Evolutionary conservation across 2,329 filamentous ascomycete genomes (phyloP).

Genomic region (Fusarium sp.): DNA sequence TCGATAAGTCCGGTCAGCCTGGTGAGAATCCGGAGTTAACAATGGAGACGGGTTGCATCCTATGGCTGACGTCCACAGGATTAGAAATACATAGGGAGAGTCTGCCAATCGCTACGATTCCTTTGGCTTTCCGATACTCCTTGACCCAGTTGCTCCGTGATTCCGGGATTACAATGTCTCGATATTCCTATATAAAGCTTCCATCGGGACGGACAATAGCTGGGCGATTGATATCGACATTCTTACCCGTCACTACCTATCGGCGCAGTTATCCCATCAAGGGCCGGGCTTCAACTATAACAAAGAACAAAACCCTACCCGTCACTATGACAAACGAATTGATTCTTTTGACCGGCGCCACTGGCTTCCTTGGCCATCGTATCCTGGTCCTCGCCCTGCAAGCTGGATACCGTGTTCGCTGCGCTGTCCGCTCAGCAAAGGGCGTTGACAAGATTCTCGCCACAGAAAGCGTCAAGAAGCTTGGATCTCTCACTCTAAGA

Average conservation of each 20-base stretch:
- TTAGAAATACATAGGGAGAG: background rate
- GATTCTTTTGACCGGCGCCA: constrained; percentile 10
- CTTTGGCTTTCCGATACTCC: background rate
- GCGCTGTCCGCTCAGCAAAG: constrained; percentile 27
- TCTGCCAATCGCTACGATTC: background rate
- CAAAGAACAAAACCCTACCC: too few species aligned
- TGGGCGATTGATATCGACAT: background rate
- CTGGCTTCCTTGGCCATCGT: constrained; percentile 7
- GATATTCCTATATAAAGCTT: background rate
- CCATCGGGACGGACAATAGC: too few species aligned
- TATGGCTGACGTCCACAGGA: background rate
- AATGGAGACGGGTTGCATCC: background rate
- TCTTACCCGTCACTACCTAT: too few species aligned
- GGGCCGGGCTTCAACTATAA: too few species aligned
- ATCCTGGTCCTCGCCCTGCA: background rate
- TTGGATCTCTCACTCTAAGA: background rate
- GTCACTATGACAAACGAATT: background rate
- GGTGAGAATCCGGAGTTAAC: background rate
- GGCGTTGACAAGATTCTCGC: background rate
- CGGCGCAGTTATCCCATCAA: too few species aligned
- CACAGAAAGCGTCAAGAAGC: background rate
- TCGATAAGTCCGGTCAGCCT: background rate
- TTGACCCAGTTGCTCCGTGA: background rate
- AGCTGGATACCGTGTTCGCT: constrained; percentile 7
- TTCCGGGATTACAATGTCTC: background rate